Evolutionary conservation across 2,329 filamentous ascomycete genomes (phyloP).

Genomic region (Dendrostoma leiphaemia): DNA sequence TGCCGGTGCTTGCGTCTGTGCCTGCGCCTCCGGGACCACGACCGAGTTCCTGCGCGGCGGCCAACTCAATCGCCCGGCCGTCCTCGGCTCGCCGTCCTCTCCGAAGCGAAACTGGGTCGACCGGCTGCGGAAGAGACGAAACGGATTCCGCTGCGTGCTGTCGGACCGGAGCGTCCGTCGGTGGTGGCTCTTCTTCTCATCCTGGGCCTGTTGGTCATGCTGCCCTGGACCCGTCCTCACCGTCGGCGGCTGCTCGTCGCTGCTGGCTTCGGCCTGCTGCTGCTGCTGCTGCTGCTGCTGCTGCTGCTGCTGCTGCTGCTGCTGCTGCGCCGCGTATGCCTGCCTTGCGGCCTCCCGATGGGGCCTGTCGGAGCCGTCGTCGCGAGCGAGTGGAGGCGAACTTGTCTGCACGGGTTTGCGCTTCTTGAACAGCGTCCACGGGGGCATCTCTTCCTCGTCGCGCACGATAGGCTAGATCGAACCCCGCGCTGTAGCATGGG

Average conservation of each 20-base stretch:
- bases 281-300: background rate
- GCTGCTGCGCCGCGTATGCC: background rate
- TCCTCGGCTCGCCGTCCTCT: background rate
- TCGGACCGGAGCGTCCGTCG: background rate
- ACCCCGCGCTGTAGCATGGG: no score
- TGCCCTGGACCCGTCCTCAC: background rate
- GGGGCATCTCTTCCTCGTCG: background rate
- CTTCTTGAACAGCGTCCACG: constrained; percentile 6
- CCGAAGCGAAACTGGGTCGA: constrained; percentile 3
- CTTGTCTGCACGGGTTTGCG: constrained; percentile 1
- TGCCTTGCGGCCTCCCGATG: background rate
- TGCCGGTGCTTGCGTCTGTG: background rate
- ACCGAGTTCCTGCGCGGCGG: background rate
- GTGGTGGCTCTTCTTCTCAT: background rate
- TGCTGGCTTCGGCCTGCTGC: background rate
- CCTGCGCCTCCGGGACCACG: background rate
- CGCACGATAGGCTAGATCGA: no score
- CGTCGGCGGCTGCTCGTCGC: background rate
- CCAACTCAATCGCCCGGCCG: constrained; percentile 7
- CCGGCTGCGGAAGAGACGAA: constrained; percentile 9
- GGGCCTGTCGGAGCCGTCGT: background rate
- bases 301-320: no score
- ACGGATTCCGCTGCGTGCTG: background rate
- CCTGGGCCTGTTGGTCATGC: background rate
- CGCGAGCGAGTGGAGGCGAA: background rate